Evolutionary conservation across 2,329 filamentous ascomycete species (phyloP).

Genomic region (Fusarium temperatum): DNA sequence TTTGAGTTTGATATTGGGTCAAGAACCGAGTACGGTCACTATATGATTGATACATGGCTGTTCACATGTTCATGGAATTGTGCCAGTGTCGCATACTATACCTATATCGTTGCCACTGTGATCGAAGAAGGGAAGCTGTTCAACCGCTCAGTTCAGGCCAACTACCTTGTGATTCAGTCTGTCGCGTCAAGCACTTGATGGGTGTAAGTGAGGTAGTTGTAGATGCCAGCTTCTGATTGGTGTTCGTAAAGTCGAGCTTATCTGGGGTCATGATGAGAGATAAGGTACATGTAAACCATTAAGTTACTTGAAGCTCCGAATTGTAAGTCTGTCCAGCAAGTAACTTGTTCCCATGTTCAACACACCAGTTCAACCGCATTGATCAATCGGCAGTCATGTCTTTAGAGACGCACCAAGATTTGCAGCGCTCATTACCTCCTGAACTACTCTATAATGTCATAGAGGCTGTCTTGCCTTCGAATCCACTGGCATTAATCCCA

Average conservation of each 20-base stretch:
- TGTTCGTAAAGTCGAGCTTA: conserved; percentile 2
- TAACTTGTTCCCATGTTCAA: neutral
- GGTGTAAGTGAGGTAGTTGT: conserved; percentile 3
- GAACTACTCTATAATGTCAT: conserved; percentile 50
- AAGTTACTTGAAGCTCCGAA: neutral
- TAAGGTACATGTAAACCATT: conserved; percentile 8
- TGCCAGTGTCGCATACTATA: neutral
- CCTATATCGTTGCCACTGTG: neutral
- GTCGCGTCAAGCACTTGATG: neutral
- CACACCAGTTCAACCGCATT: neutral
- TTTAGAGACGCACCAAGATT: neutral
- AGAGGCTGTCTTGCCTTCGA: conserved; percentile 48
- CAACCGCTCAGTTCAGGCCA: neutral
- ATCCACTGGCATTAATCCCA: conserved; percentile 45
- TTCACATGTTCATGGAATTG: neutral
- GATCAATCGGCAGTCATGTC: conserved; percentile 12
- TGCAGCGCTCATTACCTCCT: conserved; percentile 41
- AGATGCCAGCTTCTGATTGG: conserved; percentile 13
- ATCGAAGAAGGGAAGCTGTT: neutral
- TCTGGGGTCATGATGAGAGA: conserved; percentile 9
- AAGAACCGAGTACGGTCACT: neutral
- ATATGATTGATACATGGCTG: neutral
- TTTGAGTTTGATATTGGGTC: neutral
- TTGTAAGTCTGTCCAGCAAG: neutral
- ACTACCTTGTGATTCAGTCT: neutral